phyloP scores from a whole-genome alignment of 805 yeast genomes.

The Ogataea philodendri region DNA sequence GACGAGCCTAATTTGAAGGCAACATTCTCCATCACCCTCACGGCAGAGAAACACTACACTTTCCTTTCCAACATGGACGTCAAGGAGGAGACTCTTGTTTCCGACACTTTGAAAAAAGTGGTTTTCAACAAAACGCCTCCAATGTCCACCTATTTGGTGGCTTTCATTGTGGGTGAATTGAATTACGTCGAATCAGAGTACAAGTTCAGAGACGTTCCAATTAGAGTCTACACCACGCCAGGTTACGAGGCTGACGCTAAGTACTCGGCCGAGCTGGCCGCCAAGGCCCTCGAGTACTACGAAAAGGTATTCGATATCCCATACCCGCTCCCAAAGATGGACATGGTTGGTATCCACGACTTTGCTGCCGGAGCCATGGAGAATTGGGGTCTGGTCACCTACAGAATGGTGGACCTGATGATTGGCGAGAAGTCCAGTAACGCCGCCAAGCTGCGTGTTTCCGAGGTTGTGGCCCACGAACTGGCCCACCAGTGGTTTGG shows the following conservation, averaged over 20 bases:
- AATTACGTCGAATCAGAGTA: conserved; percentile 50
- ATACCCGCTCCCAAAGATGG: conserved; percentile 83
- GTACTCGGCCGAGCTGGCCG: conserved; percentile 49
- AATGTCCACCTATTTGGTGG: conserved; percentile 57
- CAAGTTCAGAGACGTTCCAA: conserved; percentile 46
- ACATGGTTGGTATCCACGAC: conserved; percentile 75
- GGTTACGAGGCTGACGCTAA: conserved; percentile 46
- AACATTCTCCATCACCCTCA: conserved; percentile 47
- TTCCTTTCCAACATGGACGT: conserved; percentile 52
- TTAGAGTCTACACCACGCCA: conserved; percentile 52
- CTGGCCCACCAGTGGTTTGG: conserved; percentile 96
- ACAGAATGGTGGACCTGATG: conserved; percentile 56
- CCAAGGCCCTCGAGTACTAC: conserved; percentile 52
- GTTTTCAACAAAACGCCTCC: conserved; percentile 48
- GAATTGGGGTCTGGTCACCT: conserved; percentile 83
- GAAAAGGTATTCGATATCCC: conserved; percentile 47
- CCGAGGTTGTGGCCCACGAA: conserved; percentile 83
- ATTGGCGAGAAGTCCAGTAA: conserved; percentile 50
- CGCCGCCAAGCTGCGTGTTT: conserved; percentile 64
- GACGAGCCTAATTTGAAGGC: conserved; percentile 61
- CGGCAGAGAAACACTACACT: conserved; percentile 37
- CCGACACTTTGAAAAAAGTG: conserved; percentile 28
- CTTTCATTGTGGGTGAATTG: conserved; percentile 59
- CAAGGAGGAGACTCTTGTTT: conserved; percentile 22
- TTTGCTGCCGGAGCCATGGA: conserved; percentile 89